Base-by-base conservation (phyloP, 176 grass and related monocot genomes). In the Musa acuminata region DNA sequence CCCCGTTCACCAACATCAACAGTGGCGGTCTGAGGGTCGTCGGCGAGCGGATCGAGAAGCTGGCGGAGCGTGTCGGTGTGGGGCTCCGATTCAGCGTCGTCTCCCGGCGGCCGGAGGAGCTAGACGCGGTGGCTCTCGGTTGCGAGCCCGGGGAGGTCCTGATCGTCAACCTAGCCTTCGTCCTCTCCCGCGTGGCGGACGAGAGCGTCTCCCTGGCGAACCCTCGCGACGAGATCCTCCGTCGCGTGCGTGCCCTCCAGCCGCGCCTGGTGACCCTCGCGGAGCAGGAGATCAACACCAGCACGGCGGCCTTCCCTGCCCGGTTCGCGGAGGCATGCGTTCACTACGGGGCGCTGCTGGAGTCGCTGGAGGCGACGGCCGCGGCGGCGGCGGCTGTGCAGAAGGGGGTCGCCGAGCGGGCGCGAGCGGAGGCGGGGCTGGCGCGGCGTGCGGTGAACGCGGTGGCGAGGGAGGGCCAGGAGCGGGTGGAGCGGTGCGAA, bases 211-310 rank as follows among this genome's bases (percentile, higher is more conserved):
- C 65, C 10, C 65, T 12, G 24, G 65, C 65, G 12, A 68, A 68
- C 14, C 65, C 26, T 9, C 26, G 26, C 65, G 65, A 68, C 65
- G 26, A 68, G 65, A 11, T 68, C 65, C 65, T 68, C 65, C 65
- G 65, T 20, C 65, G 26, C 11, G 65, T 68, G 11, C 21, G 25
- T 11, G 26, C 65, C 26, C 26, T 68, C 23, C 22, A 13, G 26
- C 65, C 65, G 65, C 65, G 65, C 54, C 13, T 58, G 54, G 54
- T 58, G 16, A 17, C 16, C 13, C 54, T 58, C 2, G 35, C 35
- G 35, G 35, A 43, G 35, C 35, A 43, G 35, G 35, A 43, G 35
- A 43, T 43, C 3, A 43, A 43, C 35, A 43, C 35, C 35, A 43
- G 4, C 35, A 43, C 35, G 35, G 35, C 35, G 35, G 35, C 35